Base-by-base conservation (phyloP, 108 stramenopile species). In the Aureococcus anophagefferens region DNA sequence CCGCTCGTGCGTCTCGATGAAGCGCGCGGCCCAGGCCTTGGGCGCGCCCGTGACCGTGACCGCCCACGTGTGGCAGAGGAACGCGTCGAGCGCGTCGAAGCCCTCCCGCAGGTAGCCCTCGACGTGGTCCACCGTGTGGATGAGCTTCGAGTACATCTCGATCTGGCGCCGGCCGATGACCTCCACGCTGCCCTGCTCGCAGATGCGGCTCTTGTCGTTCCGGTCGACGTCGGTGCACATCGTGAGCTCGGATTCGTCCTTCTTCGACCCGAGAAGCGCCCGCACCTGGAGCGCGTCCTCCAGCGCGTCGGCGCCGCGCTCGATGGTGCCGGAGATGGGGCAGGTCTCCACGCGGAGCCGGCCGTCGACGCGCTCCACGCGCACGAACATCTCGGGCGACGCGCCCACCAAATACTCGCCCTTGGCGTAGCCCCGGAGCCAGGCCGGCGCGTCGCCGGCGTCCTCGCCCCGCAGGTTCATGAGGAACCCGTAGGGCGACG, bases 221-320 rank as follows among this genome's bases (percentile, higher is more conserved):
- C 96, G 84, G 83, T 98, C 96, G 14, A 98, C 96, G 75, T 98
- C 96, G 1, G 95, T 98, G 81, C 96, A 98, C 96, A 98, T 98
- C 66, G 96, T 98, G 65, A 98, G 79, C 81, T 98, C 96, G 28
- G 65, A 66, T 80, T 96, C 96, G 77, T 98, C 96, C 87, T 98
- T 98, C 72, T 83, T 74, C 72, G 93, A 94, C 86, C 89, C 93
- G 67, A 98, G 91, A 44, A 98, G 76, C 46, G 88, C 84, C 75
- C 92, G 91, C 35, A 98, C 90, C 16, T 89, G 80, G 72, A 84
- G 82, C 5, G 96, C 94, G 78, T 98, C 96, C 74, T 98, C 97
- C 65, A 98, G 83, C n/a, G 97, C 94, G 79, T 96, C 91, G n/a
- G 83, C 88, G 34, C 95, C 95, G 30, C 97, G 86, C 25, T 91